A percentile compares a stretch with the other conserved stretches of the same genome.
These are phyloP conservation scores for Bjerkandera adusta DNA, from an alignment of 1,284 basidiomycete genomes.

Conservation along the genomic window DNA sequence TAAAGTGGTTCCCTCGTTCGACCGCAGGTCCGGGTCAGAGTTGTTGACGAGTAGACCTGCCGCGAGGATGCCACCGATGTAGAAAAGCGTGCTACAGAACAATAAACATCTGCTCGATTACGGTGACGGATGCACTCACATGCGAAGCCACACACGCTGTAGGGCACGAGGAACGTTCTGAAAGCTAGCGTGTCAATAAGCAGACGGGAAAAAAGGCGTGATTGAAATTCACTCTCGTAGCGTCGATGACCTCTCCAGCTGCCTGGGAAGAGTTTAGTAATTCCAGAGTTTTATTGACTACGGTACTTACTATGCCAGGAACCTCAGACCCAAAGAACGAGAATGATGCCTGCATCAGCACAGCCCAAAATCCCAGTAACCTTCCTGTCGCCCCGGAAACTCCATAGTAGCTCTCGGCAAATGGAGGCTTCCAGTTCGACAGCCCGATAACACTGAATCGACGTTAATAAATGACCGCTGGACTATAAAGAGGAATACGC, in stretches of 20 bases:
- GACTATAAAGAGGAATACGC: not conserved
- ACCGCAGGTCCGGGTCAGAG: constrained; percentile 36
- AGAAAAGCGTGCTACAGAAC: constrained; percentile 26
- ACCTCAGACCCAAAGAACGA: constrained; percentile 33
- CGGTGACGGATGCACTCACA: constrained; percentile 28
- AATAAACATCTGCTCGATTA: not conserved
- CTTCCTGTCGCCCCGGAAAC: constrained; percentile 33
- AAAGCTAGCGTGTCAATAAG: constrained; percentile 9
- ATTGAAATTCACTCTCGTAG: constrained; percentile 22
- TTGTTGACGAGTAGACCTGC: constrained; percentile 51
- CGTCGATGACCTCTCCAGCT: constrained; percentile 33
- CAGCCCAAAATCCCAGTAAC: constrained; percentile 50
- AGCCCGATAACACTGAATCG: constrained; percentile 16
- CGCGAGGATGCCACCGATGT: constrained; percentile 34
- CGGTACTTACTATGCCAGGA: constrained; percentile 27
- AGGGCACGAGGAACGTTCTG: constrained; percentile 42
- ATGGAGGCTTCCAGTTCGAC: constrained; percentile 25
- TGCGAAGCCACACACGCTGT: constrained; percentile 53
- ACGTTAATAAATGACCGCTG: not conserved
- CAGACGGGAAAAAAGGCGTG: not conserved
- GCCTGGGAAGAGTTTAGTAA: constrained; percentile 23
- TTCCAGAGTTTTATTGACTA: not conserved
- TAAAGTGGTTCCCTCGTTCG: constrained; percentile 34
- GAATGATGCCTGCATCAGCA: constrained; percentile 36
- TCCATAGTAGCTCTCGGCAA: constrained; percentile 22